Percentiles rank a stretch among this genome's conserved stretches.
phyloP scores from a whole-genome alignment of 2,329 filamentous ascomycete genomes.

The Phaeosphaeriaceae sp. region DNA sequence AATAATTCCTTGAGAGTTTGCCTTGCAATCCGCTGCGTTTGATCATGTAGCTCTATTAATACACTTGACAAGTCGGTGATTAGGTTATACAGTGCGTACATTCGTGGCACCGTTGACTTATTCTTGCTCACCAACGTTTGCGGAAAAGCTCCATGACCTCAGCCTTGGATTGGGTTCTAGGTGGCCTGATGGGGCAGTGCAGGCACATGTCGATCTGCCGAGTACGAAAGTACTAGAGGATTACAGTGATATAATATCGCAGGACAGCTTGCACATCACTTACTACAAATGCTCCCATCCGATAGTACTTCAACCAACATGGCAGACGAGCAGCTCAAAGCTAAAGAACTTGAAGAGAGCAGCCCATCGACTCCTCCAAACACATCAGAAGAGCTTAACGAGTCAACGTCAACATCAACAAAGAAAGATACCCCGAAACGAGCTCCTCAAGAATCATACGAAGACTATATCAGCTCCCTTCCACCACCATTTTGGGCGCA shows the following conservation, averaged over 20 bases:
- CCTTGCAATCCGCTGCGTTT: too few species aligned
- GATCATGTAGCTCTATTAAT: too few species aligned
- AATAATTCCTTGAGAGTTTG: not conserved
- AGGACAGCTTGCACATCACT: not conserved
- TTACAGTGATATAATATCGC: not conserved
- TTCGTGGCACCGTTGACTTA: not conserved
- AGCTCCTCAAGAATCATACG: slow-evolving; percentile 24
- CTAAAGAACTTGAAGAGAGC: not conserved
- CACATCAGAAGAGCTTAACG: not conserved
- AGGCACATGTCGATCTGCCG: not conserved
- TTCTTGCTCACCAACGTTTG: not conserved
- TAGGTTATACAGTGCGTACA: not conserved
- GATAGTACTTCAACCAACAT: not conserved
- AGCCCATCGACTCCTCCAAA: not conserved
- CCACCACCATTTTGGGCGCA: slow-evolving; percentile 25
- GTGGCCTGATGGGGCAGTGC: not conserved
- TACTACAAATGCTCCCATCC: not conserved
- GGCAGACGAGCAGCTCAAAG: not conserved
- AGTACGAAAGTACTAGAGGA: too few species aligned
- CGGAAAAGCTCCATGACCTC: not conserved
- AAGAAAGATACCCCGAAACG: not conserved
- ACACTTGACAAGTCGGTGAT: too few species aligned
- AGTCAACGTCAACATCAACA: not conserved
- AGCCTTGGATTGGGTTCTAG: not conserved
- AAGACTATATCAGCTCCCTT: slow-evolving; percentile 23